These are phyloP conservation scores for Gracilaria domingensis DNA, from an alignment of 23 red algal genomes.

Conservation along the genomic window DNA sequence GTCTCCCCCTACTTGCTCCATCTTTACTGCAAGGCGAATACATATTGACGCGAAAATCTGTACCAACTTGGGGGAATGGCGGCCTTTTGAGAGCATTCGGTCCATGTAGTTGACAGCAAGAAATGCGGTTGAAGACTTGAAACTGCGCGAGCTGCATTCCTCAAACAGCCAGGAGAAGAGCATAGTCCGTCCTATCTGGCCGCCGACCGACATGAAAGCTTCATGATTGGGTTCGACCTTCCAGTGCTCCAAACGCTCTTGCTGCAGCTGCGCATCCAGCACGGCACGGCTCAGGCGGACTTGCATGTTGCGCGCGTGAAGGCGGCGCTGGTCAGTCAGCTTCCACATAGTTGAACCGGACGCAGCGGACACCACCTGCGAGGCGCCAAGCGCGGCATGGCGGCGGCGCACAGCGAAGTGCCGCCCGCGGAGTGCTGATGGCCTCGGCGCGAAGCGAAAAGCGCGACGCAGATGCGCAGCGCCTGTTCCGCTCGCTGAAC, in stretches of 20 bases:
- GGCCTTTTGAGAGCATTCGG: slow-evolving; percentile 9
- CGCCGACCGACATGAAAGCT: slow-evolving; percentile 34
- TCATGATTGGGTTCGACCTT: slow-evolving; percentile 3
- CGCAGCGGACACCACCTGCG: not conserved
- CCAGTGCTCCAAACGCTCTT: slow-evolving; percentile 19
- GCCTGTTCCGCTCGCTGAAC: not conserved
- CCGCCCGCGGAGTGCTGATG: no score
- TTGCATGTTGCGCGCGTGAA: not conserved
- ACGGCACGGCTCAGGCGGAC: not conserved
- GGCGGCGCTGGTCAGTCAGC: not conserved
- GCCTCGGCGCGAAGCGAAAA: slow-evolving; percentile 30
- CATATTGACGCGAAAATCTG: slow-evolving; percentile 30
- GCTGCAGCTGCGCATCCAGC: not conserved
- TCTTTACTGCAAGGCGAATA: slow-evolving; percentile 46
- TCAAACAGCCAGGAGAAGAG: slow-evolving; percentile 54
- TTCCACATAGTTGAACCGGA: not conserved
- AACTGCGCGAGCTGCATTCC: slow-evolving; percentile 17
- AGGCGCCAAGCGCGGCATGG: not conserved
- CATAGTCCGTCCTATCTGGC: slow-evolving; percentile 36
- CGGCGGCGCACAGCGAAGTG: not conserved
- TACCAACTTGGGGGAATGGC: not conserved
- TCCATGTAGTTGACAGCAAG: slow-evolving; percentile 59
- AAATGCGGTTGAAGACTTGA: slow-evolving; percentile 26
- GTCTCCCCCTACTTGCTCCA: slow-evolving; percentile 50
- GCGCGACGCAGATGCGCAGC: not conserved